A percentile compares a stretch with the other conserved stretches of the same genome.
Evolutionary conservation across 139 green algal species (phyloP).

Genomic region (Deuterostichococcus epilithicus): DNA sequence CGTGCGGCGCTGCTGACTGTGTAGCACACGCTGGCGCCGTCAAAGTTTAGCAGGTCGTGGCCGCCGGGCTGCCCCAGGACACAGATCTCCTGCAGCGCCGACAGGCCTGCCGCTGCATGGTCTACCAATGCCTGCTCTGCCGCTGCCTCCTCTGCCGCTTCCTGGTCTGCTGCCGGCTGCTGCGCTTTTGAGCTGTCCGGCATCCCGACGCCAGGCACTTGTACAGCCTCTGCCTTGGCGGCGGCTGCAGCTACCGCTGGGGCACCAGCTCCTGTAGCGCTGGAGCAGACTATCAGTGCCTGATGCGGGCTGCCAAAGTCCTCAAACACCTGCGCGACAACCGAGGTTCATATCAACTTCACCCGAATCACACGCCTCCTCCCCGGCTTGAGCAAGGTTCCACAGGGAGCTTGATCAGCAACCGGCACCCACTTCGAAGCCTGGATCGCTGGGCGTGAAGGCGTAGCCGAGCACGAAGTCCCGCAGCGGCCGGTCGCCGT

Average conservation of each 20-base stretch:
- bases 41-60: constrained; percentile 6
- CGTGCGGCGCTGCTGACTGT: neutral
- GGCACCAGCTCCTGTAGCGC: neutral
- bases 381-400: neutral
- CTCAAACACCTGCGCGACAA: constrained; percentile 5
- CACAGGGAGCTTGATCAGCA: neutral
- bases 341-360: neutral
- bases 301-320: neutral
- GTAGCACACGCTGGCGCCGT: neutral
- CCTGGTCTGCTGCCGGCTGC: neutral
- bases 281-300: neutral
- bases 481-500: constrained; percentile 12
- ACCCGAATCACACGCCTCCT: neutral
- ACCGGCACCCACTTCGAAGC: neutral
- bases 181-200: neutral
- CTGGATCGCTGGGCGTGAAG: neutral
- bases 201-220: neutral
- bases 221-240: neutral
- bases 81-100: neutral
- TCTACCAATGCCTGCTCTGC: no score
- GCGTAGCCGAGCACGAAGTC: constrained; percentile 15
- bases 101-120: no score
- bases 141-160: no score
- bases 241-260: no score
- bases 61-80: neutral